These are phyloP conservation scores for Agroathelia rolfsii DNA, from an alignment of 1,284 basidiomycete species.

Conservation along the genomic window DNA sequence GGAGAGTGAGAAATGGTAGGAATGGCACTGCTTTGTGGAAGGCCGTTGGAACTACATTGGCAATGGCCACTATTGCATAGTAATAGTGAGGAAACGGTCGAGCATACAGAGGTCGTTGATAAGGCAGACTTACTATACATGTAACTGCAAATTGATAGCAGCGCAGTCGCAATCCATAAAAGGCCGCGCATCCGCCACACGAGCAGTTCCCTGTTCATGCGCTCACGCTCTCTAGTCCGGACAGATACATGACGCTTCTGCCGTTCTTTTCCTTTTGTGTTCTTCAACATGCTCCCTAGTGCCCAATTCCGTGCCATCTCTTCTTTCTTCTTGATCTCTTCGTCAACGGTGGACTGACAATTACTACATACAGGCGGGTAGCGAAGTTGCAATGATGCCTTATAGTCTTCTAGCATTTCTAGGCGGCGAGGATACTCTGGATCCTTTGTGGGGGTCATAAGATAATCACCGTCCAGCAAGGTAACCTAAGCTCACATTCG, in stretches of 20 bases:
- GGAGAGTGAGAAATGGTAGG: conserved; percentile 37
- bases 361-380: conserved; percentile 78
- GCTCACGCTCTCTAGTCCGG: conserved; percentile 28
- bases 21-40: conserved; percentile 12
- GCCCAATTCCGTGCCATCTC: conserved; percentile 75
- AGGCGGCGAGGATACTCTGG: conserved; percentile 58
- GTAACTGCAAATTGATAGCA: conserved; percentile 34
- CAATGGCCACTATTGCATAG: conserved; percentile 15
- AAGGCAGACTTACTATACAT: conserved; percentile 29
- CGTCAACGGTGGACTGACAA: conserved; percentile 73
- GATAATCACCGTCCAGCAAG: conserved; percentile 4
- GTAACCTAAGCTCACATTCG: conserved; percentile 29
- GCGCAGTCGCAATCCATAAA: conserved; percentile 43
- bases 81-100: conserved; percentile 15
- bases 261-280: conserved; percentile 49
- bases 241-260: conserved; percentile 35
- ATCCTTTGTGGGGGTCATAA: conserved; percentile 34
- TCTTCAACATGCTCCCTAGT: conserved; percentile 56
- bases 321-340: conserved; percentile 67
- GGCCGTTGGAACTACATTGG: conserved; percentile 9
- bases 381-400: conserved; percentile 61
- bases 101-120: conserved; percentile 20
- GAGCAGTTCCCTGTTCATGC: conserved; percentile 32
- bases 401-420: conserved; percentile 59
- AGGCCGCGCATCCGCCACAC: conserved; percentile 55